Percentiles rank a stretch among this genome's conserved stretches.
Evolutionary conservation across 257 asterid species (phyloP).

Genomic region (Gynochthodes officinalis): DNA sequence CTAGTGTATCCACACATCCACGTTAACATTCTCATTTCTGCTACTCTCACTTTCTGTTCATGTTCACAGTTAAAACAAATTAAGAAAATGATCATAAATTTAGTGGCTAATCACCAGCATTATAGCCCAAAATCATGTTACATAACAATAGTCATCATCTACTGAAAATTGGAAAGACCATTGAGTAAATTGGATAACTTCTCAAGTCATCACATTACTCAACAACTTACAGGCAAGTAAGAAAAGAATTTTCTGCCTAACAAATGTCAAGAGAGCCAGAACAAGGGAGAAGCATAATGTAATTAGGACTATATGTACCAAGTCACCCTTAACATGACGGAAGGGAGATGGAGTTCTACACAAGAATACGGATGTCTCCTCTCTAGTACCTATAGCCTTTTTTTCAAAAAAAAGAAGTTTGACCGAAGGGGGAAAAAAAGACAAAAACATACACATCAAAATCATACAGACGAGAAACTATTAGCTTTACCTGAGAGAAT

Average conservation of each 20-base stretch:
- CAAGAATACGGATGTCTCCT: not conserved
- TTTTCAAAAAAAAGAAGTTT: not conserved
- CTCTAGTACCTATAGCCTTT: not conserved
- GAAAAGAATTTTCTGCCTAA: not conserved
- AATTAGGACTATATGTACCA: not conserved
- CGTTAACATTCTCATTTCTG: too few species aligned
- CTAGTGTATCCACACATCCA: too few species aligned
- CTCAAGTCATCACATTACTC: not conserved
- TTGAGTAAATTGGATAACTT: not conserved
- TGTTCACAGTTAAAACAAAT: too few species aligned
- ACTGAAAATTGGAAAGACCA: not conserved
- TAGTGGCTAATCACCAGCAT: not conserved
- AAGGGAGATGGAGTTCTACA: not conserved
- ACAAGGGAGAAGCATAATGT: not conserved
- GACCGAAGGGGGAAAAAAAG: not conserved
- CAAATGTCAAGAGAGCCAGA: not conserved
- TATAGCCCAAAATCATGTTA: not conserved
- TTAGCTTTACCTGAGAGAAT: constrained; percentile 78
- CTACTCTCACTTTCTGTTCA: too few species aligned
- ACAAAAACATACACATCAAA: not conserved
- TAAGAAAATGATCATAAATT: not conserved
- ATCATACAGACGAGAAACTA: not conserved
- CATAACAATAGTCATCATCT: not conserved
- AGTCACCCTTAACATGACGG: not conserved
- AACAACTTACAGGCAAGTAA: not conserved